Evolutionary conservation across 352 stramenopile genomes (phyloP).

Genomic region (Pythium monospermum): DNA sequence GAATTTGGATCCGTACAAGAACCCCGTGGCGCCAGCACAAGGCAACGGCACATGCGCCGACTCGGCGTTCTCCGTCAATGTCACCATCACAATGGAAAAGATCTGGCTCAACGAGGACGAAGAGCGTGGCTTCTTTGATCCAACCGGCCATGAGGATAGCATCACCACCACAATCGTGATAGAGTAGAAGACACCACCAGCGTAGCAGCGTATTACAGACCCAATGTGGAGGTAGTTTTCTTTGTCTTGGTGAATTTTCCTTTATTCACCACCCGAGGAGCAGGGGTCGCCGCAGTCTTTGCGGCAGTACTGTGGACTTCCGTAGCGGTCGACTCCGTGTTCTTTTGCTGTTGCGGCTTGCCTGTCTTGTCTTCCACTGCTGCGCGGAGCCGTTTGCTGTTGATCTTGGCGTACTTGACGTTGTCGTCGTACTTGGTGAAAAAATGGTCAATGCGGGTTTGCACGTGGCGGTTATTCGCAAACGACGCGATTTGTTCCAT

Average conservation of each 20-base stretch:
- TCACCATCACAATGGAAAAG: conserved; percentile 1
- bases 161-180: neutral
- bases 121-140: neutral
- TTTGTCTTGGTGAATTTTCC: conserved; percentile 22
- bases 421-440: conserved; percentile 96
- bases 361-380: conserved; percentile 54
- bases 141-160: neutral
- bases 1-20: conserved; percentile 12
- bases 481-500: conserved; percentile 46
- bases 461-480: conserved; percentile 34
- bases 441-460: conserved; percentile 93
- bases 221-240: conserved; percentile 25
- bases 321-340: neutral
- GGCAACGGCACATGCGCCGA: no score
- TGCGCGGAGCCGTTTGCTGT: conserved; percentile 82
- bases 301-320: conserved; percentile 1
- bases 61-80: neutral
- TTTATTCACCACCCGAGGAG: conserved; percentile 5
- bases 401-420: conserved; percentile 92
- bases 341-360: neutral
- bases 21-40: no score
- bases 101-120: neutral
- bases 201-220: conserved; percentile 5
- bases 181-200: neutral
- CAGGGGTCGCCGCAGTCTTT: neutral